Conservation (phyloP, 805 yeast genomes). For the Metahyphopichia silvanorum region DNA sequence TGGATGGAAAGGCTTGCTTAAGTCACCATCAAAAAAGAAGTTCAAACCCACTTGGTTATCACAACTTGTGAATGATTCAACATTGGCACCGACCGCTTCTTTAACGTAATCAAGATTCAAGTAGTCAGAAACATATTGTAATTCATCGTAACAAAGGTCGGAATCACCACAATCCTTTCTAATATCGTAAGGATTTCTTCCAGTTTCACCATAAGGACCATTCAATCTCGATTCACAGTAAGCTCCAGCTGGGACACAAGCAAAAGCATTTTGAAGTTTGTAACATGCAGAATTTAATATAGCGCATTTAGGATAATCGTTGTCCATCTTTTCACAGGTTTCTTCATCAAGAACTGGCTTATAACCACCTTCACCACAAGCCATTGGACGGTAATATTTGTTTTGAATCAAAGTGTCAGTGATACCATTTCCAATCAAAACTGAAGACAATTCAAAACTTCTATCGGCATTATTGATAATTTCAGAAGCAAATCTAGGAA, state of each 20-base stretch:
- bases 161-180: constrained; percentile 49
- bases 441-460: constrained; percentile 34
- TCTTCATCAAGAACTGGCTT: constrained; percentile 31
- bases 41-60: constrained; percentile 48
- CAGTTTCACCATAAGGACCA: constrained; percentile 41
- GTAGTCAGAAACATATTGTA: constrained; percentile 49
- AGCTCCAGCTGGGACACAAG: constrained; percentile 40
- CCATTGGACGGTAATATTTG: constrained; percentile 42
- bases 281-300: constrained; percentile 29
- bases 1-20: constrained; percentile 68
- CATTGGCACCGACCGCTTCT: constrained; percentile 54
- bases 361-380: constrained; percentile 44
- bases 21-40: constrained; percentile 60
- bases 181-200: constrained; percentile 64
- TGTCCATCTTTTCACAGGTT: constrained; percentile 32
- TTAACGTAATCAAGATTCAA: constrained; percentile 54
- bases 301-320: constrained; percentile 32
- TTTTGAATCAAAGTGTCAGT: constrained; percentile 41
- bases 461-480: constrained; percentile 64
- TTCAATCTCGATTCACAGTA: constrained; percentile 27
- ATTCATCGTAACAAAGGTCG: constrained; percentile 50
- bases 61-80: constrained; percentile 44
- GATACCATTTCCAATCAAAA: constrained; percentile 44
- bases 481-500: constrained; percentile 84
- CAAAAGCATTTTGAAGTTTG: constrained; percentile 23